Percentiles rank a stretch among this genome's conserved stretches.
phyloP scores from a whole-genome alignment of 805 yeast species.

The Komagataella populi region DNA sequence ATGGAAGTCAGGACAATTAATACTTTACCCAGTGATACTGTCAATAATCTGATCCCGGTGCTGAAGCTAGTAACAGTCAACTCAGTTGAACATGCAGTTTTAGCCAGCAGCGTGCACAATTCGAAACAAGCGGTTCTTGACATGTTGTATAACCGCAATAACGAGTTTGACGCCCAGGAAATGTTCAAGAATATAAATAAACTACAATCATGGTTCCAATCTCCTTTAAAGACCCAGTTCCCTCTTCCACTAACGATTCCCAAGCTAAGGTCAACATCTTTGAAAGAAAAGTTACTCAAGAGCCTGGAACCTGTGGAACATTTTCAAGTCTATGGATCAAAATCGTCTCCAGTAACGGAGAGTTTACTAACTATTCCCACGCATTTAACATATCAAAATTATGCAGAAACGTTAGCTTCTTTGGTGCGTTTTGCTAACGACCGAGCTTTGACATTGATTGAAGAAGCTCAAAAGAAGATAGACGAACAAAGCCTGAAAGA shows the following conservation, averaged over 20 bases:
- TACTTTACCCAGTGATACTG: not conserved
- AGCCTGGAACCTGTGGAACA: not conserved
- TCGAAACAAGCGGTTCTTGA: not conserved
- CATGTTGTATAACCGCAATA: not conserved
- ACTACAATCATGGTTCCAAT: not conserved
- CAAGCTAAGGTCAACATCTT: not conserved
- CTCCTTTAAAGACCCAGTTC: not conserved
- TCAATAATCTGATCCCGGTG: slow-evolving; percentile 21
- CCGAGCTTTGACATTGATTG: slow-evolving; percentile 10
- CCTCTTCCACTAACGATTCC: not conserved
- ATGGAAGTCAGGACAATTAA: slow-evolving; percentile 9
- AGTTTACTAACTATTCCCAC: not conserved
- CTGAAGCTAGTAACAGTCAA: slow-evolving; percentile 29
- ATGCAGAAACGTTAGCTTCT: not conserved
- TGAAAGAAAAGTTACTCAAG: not conserved
- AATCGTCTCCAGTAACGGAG: not conserved
- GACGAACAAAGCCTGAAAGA: slow-evolving; percentile 11
- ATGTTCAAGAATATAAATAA: not conserved
- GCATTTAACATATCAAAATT: not conserved
- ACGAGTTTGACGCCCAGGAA: not conserved
- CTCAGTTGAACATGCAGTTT: slow-evolving; percentile 28
- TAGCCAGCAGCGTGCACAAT: slow-evolving; percentile 7
- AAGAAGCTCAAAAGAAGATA: slow-evolving; percentile 17
- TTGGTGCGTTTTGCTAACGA: not conserved
- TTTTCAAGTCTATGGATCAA: not conserved